Base-by-base conservation (phyloP, 225 moss, liverwort and hornwort species). In the Bryum argenteum region DNA sequence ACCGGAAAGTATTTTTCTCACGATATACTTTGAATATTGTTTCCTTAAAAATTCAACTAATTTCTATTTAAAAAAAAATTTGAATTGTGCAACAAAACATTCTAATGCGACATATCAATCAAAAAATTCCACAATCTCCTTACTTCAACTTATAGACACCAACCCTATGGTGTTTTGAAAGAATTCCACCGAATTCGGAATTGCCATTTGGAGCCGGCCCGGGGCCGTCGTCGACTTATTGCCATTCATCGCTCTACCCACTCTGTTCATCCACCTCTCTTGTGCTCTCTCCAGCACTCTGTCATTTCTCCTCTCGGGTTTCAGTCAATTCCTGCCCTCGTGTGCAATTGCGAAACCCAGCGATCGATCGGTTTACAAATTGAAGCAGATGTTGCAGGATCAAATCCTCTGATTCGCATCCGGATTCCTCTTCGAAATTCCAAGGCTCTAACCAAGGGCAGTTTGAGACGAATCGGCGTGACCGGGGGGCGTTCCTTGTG, bases 261-360 rank as follows among this genome's bases (percentile, higher is more conserved):
- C 55, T 68, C 33, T 20, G 69, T 76, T 44, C 77, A 58, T 71
- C 77, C 41, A 16, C 13, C 2, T 10, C 4, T 9, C 21, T 8
- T 38, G 12, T 38, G 57, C 28, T 5, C 33, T 5, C 33, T 44
- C 16, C 3, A 42, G 61, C 42, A 10, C 61, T 16, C 20, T 5
- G 11, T 42, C 33, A 39, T n/a, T 18, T 54, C 14, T 10, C 43
- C 15, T 10, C 1, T 19, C 40, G 6, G 13, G 28, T 19, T 38
- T 28, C 1, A 19, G 61, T 61, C 69, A 62, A 76, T 61, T 19
- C 8, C 53, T 38, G 12, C 43, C 11, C 38, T 66, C 24, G 52
- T 41, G 41, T 10, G 67, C 19, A 26, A 28, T 41, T 28, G 53
- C 24, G 53, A 68, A 11, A 28, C 15, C 26, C 77, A 47, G 16